Base-by-base conservation (phyloP, 2,329 filamentous ascomycete species). In the Xylariomycetidae sp. region DNA sequence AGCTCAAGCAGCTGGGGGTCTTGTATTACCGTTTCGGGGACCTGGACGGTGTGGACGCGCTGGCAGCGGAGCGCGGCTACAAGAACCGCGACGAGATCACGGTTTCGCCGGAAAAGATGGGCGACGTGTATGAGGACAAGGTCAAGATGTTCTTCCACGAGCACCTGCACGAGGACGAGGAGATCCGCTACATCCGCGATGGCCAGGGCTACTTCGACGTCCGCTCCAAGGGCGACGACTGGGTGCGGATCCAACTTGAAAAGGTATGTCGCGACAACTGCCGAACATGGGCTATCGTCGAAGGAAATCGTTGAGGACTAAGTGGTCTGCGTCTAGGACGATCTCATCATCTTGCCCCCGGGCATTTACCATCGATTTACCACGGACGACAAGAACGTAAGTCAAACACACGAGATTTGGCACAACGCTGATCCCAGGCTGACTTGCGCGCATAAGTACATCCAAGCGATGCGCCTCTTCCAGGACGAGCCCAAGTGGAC, bases 401-500 rank as follows among this genome's bases (percentile, higher is more conserved):
- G 86, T 75, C 25, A 30, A 26, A 17, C 26, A 31, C 12, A 10
- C 10, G 19, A 19, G n/a, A 25, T 18, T 17, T 20, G 20, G 10
- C 19, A 17, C 14, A 19, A 19, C 6, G 19, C 15, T 2, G 29
- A 13, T 5, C 19, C 10, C 20, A 25, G 16, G 15, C 20, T 32
- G 7, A 16, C n/a, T 15, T 37, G 22, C 34, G 16, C 23, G 7
- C 16, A 8, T 28, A 17, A 95, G 89, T 95, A 90, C 56, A 86
- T 95, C 47, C 85, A 93, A 56, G 92, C 92, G 10, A 90, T 96
- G 86, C 76, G 92, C 37, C 70, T 98, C 32, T 98, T 96, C 75
- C 89, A 96, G 67, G 92, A 96, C 46, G 89, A 96, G 63, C 92
- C 92, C 20, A 95, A 96, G 65, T 98, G 92, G 92, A 96, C 88